Conservation (phyloP, 2,329 filamentous ascomycete genomes). For the Neobulgaria alba region DNA sequence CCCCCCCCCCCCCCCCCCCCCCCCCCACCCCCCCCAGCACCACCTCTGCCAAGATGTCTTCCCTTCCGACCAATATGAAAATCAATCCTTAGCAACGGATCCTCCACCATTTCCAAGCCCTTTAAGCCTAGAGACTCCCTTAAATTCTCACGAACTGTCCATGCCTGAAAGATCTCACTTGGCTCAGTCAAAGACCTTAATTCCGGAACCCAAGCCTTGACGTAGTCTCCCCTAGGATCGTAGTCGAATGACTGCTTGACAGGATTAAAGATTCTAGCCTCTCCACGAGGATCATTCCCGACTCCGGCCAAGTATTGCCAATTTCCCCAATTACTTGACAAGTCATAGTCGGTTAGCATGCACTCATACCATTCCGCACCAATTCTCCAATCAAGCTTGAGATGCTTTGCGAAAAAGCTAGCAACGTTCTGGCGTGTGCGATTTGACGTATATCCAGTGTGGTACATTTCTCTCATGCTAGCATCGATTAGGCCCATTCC, state of each 20-base stretch:
- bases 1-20: slow-evolving; percentile 6
- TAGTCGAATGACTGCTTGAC: slow-evolving; percentile 76
- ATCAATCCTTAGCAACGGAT: slow-evolving; percentile 56
- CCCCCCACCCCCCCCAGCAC: neutral
- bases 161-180: slow-evolving; percentile 58
- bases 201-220: slow-evolving; percentile 67
- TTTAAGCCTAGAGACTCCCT: slow-evolving; percentile 47
- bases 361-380: slow-evolving; percentile 79
- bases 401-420: slow-evolving; percentile 62
- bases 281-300: slow-evolving; percentile 67
- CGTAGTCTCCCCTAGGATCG: slow-evolving; percentile 59
- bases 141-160: slow-evolving; percentile 50
- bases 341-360: slow-evolving; percentile 67
- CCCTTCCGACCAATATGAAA: slow-evolving; percentile 43
- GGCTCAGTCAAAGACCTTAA: slow-evolving; percentile 39
- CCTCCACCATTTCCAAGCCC: slow-evolving; percentile 55
- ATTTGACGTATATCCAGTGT: slow-evolving; percentile 73
- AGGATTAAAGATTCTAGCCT: slow-evolving; percentile 66
- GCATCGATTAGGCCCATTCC: slow-evolving; percentile 74
- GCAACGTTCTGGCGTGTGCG: slow-evolving; percentile 70
- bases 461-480: slow-evolving; percentile 62
- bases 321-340: slow-evolving; percentile 70
- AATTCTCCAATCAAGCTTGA: slow-evolving; percentile 70
- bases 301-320: slow-evolving; percentile 79
- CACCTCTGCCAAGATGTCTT: slow-evolving; percentile 9